phyloP scores from a whole-genome alignment of 2,329 filamentous ascomycete genomes.

The Pyrenophora graminea region DNA sequence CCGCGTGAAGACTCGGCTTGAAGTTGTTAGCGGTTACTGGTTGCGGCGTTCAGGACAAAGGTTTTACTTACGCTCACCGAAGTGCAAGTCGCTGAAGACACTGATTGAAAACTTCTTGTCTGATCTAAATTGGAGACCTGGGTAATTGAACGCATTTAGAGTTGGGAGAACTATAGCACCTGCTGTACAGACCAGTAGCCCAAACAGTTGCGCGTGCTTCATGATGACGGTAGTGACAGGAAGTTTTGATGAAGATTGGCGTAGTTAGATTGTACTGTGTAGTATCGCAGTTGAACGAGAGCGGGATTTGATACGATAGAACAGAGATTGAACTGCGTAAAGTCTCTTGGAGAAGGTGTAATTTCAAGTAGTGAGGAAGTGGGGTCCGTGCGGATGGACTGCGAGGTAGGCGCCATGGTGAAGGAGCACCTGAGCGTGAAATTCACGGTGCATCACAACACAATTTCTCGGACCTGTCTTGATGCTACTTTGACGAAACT shows the following conservation, averaged over 20 bases:
- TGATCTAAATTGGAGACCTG: constrained; percentile 30
- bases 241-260: neutral
- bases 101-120: constrained; percentile 55
- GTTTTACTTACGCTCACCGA: constrained; percentile 64
- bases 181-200: constrained; percentile 12
- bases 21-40: constrained; percentile 4
- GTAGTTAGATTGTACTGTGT: neutral
- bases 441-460: no score
- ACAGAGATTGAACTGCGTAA: neutral
- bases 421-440: no score
- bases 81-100: constrained; percentile 72
- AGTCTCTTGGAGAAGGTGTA: neutral
- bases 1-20: constrained; percentile 15
- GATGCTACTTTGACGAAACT: no score
- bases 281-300: neutral
- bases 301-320: no score
- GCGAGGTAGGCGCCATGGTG: neutral
- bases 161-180: constrained; percentile 7
- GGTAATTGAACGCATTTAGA: constrained; percentile 19
- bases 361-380: neutral
- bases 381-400: neutral
- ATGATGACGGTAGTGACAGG: constrained; percentile 14
- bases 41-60: constrained; percentile 11
- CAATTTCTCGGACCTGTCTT: no score
- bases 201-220: constrained; percentile 20